These are phyloP conservation scores for Bullera alba DNA, from an alignment of 768 basidiomycete genomes.

Conservation along the genomic window DNA sequence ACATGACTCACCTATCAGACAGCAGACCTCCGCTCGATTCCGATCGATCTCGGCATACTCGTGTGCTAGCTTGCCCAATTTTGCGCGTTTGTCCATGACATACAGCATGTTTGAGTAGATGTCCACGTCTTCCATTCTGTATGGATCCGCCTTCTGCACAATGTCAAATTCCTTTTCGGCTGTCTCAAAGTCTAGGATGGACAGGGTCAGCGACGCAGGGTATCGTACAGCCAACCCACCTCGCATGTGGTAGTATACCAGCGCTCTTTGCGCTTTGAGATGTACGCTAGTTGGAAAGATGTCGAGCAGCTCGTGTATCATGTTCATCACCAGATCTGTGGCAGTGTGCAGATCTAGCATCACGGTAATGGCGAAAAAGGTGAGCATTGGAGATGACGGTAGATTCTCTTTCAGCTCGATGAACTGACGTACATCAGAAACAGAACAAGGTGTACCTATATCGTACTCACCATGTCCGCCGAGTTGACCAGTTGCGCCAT, in stretches of 20 bases:
- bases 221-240: conserved; percentile 52
- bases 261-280: conserved; percentile 77
- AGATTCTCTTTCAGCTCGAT: conserved; percentile 50
- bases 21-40: conserved; percentile 92
- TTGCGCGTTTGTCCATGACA: conserved; percentile 80
- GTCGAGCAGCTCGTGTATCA: conserved; percentile 73
- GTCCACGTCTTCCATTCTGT: conserved; percentile 88
- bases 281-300: conserved; percentile 77
- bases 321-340: conserved; percentile 70
- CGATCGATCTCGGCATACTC: conserved; percentile 82
- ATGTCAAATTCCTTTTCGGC: conserved; percentile 80
- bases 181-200: conserved; percentile 66
- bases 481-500: conserved; percentile 68
- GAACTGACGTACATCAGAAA: conserved; percentile 32
- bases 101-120: conserved; percentile 95
- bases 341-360: conserved; percentile 84
- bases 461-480: conserved; percentile 65
- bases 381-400: conserved; percentile 54
- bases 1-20: conserved; percentile 69
- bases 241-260: conserved; percentile 81
- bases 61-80: conserved; percentile 83
- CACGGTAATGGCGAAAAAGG: conserved; percentile 79
- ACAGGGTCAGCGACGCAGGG: conserved; percentile 2
- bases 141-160: conserved; percentile 72
- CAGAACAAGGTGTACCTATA: neutral